Evolutionary conservation across 1,284 basidiomycete genomes (phyloP).

Genomic region (Ganoderma resinaceum): DNA sequence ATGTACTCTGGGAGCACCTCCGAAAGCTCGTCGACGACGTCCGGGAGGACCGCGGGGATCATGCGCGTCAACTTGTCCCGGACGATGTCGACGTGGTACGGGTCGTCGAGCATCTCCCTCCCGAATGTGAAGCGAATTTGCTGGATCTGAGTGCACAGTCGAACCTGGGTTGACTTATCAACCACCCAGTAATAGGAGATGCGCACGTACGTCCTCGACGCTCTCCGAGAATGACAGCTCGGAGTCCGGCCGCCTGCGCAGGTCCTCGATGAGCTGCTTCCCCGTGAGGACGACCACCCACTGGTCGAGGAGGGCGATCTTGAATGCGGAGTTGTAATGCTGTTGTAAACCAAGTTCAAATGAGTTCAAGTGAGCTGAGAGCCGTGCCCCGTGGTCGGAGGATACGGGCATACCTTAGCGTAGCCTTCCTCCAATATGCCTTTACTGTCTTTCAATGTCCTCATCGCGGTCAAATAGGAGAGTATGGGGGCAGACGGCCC

Average conservation of each 20-base stretch:
- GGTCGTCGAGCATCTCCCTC: constrained; percentile 30
- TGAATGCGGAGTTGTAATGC: constrained; percentile 48
- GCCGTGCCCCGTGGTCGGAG: neutral
- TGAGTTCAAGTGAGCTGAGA: neutral
- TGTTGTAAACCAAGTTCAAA: constrained; percentile 20
- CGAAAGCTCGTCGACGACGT: constrained; percentile 37
- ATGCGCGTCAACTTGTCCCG: constrained; percentile 33
- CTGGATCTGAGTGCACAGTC: neutral
- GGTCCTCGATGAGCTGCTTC: constrained; percentile 46
- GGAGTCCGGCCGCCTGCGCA: constrained; percentile 46
- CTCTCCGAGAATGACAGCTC: constrained; percentile 45
- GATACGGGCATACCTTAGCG: constrained; percentile 32
- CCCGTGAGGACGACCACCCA: constrained; percentile 50
- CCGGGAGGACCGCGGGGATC: constrained; percentile 33
- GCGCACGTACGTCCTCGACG: constrained; percentile 42
- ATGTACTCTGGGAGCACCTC: constrained; percentile 30
- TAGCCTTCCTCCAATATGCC: constrained; percentile 39
- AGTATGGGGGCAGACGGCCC: constrained; percentile 10
- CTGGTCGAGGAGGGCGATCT: constrained; percentile 43
- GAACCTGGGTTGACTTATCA: too few relatives aligned
- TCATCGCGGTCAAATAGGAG: constrained; percentile 33
- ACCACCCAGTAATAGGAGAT: neutral
- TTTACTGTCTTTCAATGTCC: constrained; percentile 25
- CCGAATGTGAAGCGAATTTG: constrained; percentile 35
- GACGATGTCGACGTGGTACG: constrained; percentile 38